A percentile compares a stretch with the other conserved stretches of the same genome.
These are phyloP conservation scores for Colletotrichum tropicicola DNA, from an alignment of 2,329 filamentous ascomycete species.

Conservation along the genomic window DNA sequence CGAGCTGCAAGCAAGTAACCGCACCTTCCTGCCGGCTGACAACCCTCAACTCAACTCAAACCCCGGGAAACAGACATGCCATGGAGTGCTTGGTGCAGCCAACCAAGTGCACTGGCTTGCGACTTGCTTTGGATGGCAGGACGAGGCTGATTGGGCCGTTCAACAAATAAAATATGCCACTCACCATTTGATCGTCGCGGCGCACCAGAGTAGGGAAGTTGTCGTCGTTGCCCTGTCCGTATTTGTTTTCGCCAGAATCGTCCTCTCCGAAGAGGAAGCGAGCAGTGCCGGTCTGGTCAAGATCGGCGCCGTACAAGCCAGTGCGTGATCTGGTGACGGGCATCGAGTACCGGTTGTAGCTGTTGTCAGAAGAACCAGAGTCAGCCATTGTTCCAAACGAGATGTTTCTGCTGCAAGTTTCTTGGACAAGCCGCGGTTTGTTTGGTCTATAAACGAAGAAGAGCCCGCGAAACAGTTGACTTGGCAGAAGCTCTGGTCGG, in stretches of 20 bases:
- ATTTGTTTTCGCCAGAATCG: constrained; percentile 71
- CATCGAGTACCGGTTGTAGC: constrained; percentile 92
- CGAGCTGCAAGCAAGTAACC: not conserved
- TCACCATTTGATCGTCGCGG: constrained; percentile 66
- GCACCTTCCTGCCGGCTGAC: not conserved
- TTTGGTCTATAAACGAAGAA: not conserved
- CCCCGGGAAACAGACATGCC: not conserved
- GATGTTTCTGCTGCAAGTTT: not conserved
- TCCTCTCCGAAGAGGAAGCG: constrained; percentile 89
- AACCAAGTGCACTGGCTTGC: constrained; percentile 5
- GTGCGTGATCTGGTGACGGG: constrained; percentile 79
- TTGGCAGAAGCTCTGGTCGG: too few species aligned
- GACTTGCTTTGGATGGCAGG: not conserved
- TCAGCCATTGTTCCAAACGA: constrained; percentile 20
- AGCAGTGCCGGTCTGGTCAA: constrained; percentile 86
- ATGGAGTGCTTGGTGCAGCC: not conserved
- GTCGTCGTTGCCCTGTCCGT: constrained; percentile 79
- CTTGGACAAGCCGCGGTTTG: constrained; percentile 21
- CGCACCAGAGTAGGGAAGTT: constrained; percentile 87
- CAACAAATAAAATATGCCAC: constrained; percentile 34
- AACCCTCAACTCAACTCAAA: not conserved
- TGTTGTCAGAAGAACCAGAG: constrained; percentile 46
- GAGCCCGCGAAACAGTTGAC: not conserved
- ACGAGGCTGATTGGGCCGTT: not conserved
- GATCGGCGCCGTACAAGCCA: constrained; percentile 71